phyloP scores from a whole-genome alignment of 2,329 filamentous ascomycete species.

The Mycosphaerelloides madeirae region DNA sequence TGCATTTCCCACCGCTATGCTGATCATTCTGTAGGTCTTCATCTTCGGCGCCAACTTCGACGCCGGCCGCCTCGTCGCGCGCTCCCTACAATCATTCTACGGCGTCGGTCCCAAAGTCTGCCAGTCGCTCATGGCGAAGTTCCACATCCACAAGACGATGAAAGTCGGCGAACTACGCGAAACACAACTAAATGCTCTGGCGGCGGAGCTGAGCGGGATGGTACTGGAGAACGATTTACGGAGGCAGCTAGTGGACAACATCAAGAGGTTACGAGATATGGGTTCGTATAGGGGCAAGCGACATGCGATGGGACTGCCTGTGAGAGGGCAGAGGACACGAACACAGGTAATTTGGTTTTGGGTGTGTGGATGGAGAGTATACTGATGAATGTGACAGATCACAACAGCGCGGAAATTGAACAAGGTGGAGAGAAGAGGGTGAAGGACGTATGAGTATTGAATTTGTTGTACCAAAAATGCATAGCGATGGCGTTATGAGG shows the following conservation, averaged over 20 bases:
- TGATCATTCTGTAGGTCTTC: constrained; percentile 44
- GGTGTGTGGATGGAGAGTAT: background rate
- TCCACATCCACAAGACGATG: constrained; percentile 79
- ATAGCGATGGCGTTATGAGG: constrained; percentile 16
- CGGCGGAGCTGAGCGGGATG: constrained; percentile 81
- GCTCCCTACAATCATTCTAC: constrained; percentile 77
- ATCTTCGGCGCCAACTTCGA: constrained; percentile 82
- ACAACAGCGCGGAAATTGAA: constrained; percentile 57
- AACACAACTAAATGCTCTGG: constrained; percentile 75
- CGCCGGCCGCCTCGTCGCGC: constrained; percentile 68
- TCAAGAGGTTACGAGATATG: constrained; percentile 81
- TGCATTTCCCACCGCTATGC: background rate
- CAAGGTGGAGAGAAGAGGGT: constrained; percentile 50
- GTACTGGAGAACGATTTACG: constrained; percentile 87
- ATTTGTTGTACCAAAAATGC: constrained; percentile 1
- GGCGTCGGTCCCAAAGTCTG: constrained; percentile 69
- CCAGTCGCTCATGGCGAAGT: constrained; percentile 75
- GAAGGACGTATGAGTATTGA: background rate
- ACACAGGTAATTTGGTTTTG: constrained; percentile 53
- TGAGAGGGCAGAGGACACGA: constrained; percentile 83
- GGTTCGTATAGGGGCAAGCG: constrained; percentile 81
- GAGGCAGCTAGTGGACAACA: constrained; percentile 75
- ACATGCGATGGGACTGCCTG: constrained; percentile 89
- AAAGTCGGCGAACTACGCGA: constrained; percentile 70
- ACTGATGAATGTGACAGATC: constrained; percentile 41